Evolutionary conservation across 495 filamentous ascomycete species (phyloP), one percentile per base, ranked within the genome.

Genomic region (Amorphotheca resinae): DNA sequence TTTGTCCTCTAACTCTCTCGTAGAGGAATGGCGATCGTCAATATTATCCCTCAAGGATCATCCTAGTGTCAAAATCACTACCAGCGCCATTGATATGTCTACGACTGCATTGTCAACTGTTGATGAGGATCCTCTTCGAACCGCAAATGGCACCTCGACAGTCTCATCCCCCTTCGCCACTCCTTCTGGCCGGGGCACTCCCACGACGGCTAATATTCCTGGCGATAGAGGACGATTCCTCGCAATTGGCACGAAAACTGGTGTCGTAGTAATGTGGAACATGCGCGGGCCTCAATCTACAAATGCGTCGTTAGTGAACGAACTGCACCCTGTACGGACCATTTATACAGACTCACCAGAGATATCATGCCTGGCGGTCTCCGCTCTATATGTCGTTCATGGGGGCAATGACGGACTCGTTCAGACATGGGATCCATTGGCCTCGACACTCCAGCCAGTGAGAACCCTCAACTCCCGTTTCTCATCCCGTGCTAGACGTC

Each of bases 351-450:
- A 95, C 18, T 95, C 91, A 0, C 88, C 91, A 0, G 72, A 84
- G 51, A 77, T 98, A 9, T 81, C 89, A 8, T 85, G 76, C 50
- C 61, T 98, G n/a, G 91, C 80, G 4, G 57, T 95, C 16, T 84
- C 87, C 1, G 86, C 87, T 9, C 68, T 96, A 6, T 87, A 89
- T 53, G 61, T 98, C 20, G 80, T 95, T 1, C 86, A 94, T 59
- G 91, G 91, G 21, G 91, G 91, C 33, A 93, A 84, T 50, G 91
- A 98, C 59, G 89, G 91, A 8, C 74, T 96, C 6, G 88, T 96
- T 6, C 91, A 96, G 56, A 84, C 86, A 4, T 98, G 93, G 93
- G 91, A 98, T 66, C 87, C 84, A 16, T 64, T 98, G 18, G 86
- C 82, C 1, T 96, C 91, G 0, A 82, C 72, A 4, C 64, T 73